Percentiles rank a stretch among this genome's conserved stretches.
These are phyloP conservation scores for Polytrichum commune DNA, from an alignment of 225 moss, liverwort and hornwort genomes.

Conservation along the genomic window DNA sequence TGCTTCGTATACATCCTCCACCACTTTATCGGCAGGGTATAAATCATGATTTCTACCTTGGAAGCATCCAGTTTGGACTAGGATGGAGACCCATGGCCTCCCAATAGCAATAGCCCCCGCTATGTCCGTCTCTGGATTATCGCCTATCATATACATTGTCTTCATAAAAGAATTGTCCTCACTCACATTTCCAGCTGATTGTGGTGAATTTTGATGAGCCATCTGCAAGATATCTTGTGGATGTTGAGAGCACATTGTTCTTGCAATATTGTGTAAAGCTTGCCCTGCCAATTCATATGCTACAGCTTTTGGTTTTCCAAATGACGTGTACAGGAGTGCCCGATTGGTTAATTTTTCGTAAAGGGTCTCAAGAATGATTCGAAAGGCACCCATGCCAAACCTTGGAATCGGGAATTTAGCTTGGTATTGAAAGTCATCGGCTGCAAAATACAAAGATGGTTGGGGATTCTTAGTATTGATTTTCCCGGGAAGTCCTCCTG, in stretches of 20 bases:
- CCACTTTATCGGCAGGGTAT: conserved; percentile 60
- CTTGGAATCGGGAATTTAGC: conserved; percentile 65
- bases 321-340: conserved; percentile 50
- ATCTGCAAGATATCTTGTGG: not conserved
- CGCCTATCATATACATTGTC: conserved; percentile 83
- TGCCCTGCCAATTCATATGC: conserved; percentile 51
- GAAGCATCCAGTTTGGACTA: conserved; percentile 72
- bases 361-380: conserved; percentile 63
- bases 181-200: conserved; percentile 10
- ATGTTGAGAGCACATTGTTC: conserved; percentile 20
- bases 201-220: not conserved
- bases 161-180: conserved; percentile 31
- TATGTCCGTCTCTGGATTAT: conserved; percentile 82
- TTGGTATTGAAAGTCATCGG: conserved; percentile 74
- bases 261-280: conserved; percentile 41
- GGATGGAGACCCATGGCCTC: conserved; percentile 75
- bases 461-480: conserved; percentile 32
- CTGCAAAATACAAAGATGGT: conserved; percentile 67
- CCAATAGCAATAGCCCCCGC: conserved; percentile 66
- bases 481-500: conserved; percentile 64
- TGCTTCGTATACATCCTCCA: conserved; percentile 80
- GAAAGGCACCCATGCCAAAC: conserved; percentile 90
- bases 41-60: conserved; percentile 33
- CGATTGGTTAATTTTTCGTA: conserved; percentile 51
- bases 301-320: conserved; percentile 63